Percentiles rank a stretch among this genome's conserved stretches.
Evolutionary conservation across 495 filamentous ascomycete genomes (phyloP).

Genomic region (Trichoderma erinaceum): DNA sequence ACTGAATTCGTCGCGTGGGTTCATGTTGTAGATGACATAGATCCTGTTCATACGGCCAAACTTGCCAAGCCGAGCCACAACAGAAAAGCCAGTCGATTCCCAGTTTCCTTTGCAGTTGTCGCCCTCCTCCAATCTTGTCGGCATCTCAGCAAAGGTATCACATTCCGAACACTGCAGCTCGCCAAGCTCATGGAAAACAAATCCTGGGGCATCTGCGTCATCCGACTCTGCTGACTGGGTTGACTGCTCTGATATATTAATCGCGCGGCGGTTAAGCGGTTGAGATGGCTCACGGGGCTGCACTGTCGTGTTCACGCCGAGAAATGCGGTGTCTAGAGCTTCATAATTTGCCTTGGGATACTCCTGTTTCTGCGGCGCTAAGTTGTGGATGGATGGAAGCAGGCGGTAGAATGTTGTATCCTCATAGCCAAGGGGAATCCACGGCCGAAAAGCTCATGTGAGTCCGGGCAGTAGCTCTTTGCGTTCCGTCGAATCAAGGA

Average conservation of each 20-base stretch:
- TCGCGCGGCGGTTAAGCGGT: neutral
- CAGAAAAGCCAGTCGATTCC: neutral
- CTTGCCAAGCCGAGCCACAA: neutral
- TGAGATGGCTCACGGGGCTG: conserved; percentile 4
- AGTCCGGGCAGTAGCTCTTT: conserved; percentile 6
- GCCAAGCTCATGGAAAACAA: conserved; percentile 7
- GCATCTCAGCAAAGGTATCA: neutral
- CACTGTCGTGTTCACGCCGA: neutral
- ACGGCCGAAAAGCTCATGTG: neutral
- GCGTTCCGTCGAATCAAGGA: neutral
- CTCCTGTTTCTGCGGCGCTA: neutral
- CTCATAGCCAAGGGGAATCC: conserved; percentile 3
- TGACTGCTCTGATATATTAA: neutral
- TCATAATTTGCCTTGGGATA: neutral
- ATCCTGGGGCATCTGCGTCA: neutral
- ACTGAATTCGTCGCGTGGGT: neutral
- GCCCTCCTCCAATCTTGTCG: neutral
- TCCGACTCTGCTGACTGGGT: conserved; percentile 2
- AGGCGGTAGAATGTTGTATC: conserved; percentile 2
- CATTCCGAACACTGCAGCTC: conserved; percentile 2
- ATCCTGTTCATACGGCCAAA: neutral
- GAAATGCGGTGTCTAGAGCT: conserved; percentile 2
- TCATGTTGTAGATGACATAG: conserved; percentile 7
- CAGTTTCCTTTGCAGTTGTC: neutral
- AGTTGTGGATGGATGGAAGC: conserved; percentile 1